Base-by-base conservation (phyloP, 2,329 filamentous ascomycete species). In the Xylariaceae sp. region DNA sequence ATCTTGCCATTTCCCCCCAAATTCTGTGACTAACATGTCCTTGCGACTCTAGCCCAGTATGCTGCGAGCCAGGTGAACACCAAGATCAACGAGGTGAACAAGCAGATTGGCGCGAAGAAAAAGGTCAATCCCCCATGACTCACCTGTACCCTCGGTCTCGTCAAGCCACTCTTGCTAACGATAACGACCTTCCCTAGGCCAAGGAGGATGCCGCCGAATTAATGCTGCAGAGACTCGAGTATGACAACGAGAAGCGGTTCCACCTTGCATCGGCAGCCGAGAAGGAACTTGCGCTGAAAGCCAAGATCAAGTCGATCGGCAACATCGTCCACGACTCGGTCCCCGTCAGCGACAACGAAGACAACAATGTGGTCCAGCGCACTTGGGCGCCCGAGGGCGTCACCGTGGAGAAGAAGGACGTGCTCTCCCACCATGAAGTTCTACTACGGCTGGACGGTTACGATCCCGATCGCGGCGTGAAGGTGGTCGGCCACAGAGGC, bases 341-440 rank as follows among this genome's bases (percentile, higher is more conserved):
- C 7, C 70, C 70, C 50, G 49, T 72, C 49, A 71, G 67, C 63
- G 61, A 67, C 44, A 70, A 70, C 57, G 65, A 81, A 83, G 92
- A 95, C 73, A 84, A 96, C 80, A 98, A 99, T 74, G 80, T 79
- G 42, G 75, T 92, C 29, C 80, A 90, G 66, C 85, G 87, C 68
- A 89, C 83, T 26, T 99, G 93, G 93, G 84, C 85, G 4, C 93
- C 93, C 0, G 87, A 91, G 64, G 88, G 87, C 50, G 82, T 88
- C 56, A 82, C 78, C 20, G 85, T 90, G 47, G 86, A 92, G 75
- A 93, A 93, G 81, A 85, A 86, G 67, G 82, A 89, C 55, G 79
- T 84, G 60, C 88, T 98, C 60, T 96, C 93, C 49, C 95, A 99
- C 74, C 95, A 99, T 75, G 93, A 98, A 73, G 92, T 99, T 52